Percentiles rank a stretch among this genome's conserved stretches.
phyloP scores from a whole-genome alignment of 768 basidiomycete species.

The Gyrodon lividus region DNA sequence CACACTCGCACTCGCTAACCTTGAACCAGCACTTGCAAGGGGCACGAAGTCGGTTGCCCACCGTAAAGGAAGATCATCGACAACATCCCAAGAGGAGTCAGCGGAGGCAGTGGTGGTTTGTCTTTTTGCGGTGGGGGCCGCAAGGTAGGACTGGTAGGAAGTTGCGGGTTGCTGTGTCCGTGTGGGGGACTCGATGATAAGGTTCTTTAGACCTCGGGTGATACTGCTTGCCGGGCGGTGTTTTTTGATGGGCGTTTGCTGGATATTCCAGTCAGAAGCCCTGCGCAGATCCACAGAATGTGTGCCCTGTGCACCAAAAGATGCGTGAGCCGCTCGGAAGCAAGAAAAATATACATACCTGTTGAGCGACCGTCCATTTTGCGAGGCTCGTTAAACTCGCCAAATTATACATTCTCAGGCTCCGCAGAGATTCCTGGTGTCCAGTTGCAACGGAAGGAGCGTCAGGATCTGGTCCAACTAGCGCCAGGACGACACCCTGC shows the following conservation, averaged over 20 bases:
- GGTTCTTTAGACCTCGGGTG: slow-evolving; percentile 60
- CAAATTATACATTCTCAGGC: slow-evolving; percentile 81
- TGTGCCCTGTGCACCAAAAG: slow-evolving; percentile 41
- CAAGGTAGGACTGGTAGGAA: slow-evolving; percentile 30
- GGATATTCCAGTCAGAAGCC: slow-evolving; percentile 49
- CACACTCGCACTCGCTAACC: slow-evolving; percentile 57
- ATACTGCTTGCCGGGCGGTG: slow-evolving; percentile 58
- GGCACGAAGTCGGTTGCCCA: slow-evolving; percentile 90
- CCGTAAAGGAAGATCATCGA: slow-evolving; percentile 69
- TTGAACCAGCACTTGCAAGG: slow-evolving; percentile 65
- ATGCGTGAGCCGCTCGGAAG: slow-evolving; percentile 8
- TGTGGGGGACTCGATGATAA: slow-evolving; percentile 45
- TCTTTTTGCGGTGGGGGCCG: slow-evolving; percentile 27
- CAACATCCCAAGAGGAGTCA: slow-evolving; percentile 67
- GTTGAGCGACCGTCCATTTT: slow-evolving; percentile 68
- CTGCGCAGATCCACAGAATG: slow-evolving; percentile 60
- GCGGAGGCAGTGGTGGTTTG: slow-evolving; percentile 34
- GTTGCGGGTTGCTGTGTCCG: slow-evolving; percentile 26
- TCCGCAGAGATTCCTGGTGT: slow-evolving; percentile 54
- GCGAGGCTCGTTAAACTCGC: slow-evolving; percentile 72
- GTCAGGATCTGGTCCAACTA: slow-evolving; percentile 65
- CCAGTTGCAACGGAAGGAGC: slow-evolving; percentile 38
- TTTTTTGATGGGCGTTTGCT: slow-evolving; percentile 44
- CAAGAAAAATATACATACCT: slow-evolving; percentile 40
- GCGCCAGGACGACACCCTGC: slow-evolving; percentile 74